Conservation (phyloP, 2,329 filamentous ascomycete species). For the Fusarium acutatum region DNA sequence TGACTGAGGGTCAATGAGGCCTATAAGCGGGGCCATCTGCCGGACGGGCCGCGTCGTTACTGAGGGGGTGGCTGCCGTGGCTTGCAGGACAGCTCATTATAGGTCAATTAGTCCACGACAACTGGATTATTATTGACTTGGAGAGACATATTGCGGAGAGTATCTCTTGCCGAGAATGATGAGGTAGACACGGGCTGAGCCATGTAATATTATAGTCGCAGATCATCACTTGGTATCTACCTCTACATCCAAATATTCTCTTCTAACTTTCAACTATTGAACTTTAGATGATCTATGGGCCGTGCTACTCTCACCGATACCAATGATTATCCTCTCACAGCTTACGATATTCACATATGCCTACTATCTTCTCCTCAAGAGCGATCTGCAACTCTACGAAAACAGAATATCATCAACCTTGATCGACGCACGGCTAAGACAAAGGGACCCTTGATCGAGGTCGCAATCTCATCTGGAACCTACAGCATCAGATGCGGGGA, state of each 20-base stretch:
- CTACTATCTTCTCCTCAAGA: not conserved
- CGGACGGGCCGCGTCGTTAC: not conserved
- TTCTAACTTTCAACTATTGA: not conserved
- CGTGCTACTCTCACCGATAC: not conserved
- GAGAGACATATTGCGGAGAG: not conserved
- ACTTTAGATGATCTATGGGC: not conserved
- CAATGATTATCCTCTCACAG: accelerated
- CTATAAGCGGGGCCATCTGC: not conserved
- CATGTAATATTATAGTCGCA: not conserved
- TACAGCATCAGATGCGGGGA: not conserved
- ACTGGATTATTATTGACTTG: not conserved
- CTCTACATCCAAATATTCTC: no score
- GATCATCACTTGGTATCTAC: not conserved
- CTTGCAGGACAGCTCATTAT: not conserved
- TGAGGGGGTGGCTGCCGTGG: not conserved
- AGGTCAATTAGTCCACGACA: not conserved
- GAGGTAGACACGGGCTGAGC: not conserved
- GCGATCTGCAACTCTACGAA: not conserved
- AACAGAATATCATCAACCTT: not conserved
- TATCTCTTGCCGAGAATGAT: not conserved
- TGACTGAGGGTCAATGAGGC: not conserved
- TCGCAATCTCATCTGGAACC: not conserved
- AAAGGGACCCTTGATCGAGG: not conserved
- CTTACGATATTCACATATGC: accelerated
- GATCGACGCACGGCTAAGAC: not conserved